These are phyloP conservation scores for Datisca glomerata DNA, from an alignment of 306 rosid genomes.

Conservation along the genomic window DNA sequence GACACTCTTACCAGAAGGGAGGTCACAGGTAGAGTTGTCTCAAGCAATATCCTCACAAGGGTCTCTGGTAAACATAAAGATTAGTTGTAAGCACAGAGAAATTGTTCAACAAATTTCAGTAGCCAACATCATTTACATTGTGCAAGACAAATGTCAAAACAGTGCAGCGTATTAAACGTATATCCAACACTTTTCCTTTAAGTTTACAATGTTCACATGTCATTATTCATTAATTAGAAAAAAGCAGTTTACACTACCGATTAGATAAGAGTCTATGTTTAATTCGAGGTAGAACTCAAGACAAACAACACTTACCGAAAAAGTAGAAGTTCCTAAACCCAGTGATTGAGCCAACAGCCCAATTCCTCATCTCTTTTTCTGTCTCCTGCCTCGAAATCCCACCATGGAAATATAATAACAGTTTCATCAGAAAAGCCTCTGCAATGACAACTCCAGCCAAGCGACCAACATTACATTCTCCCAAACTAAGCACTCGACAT, in stretches of 20 bases:
- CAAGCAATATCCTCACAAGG: conserved; percentile 49
- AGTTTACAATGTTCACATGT: no score
- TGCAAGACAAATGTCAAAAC: not conserved
- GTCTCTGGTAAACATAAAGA: conserved; percentile 32
- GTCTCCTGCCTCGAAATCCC: conserved; percentile 25
- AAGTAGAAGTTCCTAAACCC: conserved; percentile 38
- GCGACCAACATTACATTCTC: conserved; percentile 32
- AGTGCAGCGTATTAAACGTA: not conserved
- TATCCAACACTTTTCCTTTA: no score
- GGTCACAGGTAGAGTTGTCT: conserved; percentile 41
- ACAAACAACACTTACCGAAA: conserved; percentile 42
- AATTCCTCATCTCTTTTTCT: conserved; percentile 40
- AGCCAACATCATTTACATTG: not conserved
- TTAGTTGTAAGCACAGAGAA: conserved; percentile 18
- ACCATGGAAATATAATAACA: conserved; percentile 26
- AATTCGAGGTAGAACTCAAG: not conserved
- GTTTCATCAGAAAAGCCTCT: conserved; percentile 45
- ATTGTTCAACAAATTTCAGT: not conserved
- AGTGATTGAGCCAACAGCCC: conserved; percentile 63
- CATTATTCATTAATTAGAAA: no score
- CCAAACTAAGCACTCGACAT: conserved; percentile 22
- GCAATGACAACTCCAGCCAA: conserved; percentile 50
- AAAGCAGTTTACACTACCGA: no score
- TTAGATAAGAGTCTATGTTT: no score
- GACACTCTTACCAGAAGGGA: conserved; percentile 41